Evolutionary conservation across 2,329 filamentous ascomycete genomes (phyloP).

Genomic region (Talaromyces amestolkiae): DNA sequence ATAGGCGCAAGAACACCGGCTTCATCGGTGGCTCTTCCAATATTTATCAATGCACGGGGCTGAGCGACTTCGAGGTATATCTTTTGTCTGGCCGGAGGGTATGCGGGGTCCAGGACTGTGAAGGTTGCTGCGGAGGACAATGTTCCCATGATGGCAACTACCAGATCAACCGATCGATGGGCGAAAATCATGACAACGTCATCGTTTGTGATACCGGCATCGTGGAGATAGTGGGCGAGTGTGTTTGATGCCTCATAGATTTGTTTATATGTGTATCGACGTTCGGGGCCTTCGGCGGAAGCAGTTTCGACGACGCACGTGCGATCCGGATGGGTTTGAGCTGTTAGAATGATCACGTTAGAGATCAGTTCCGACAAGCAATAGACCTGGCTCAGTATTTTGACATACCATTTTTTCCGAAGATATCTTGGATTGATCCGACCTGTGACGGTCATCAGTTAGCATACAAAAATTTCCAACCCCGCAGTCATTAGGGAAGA

Average conservation of each 20-base stretch:
- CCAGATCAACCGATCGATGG: slow-evolving; percentile 74
- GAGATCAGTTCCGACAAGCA: neutral
- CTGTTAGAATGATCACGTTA: slow-evolving; percentile 7
- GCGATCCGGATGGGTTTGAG: slow-evolving; percentile 65
- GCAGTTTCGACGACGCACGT: slow-evolving; percentile 67
- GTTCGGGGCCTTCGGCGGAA: slow-evolving; percentile 51
- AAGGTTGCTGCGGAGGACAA: slow-evolving; percentile 52
- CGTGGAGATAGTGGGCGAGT: slow-evolving; percentile 73
- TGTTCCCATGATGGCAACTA: slow-evolving; percentile 77
- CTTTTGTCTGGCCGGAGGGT: slow-evolving; percentile 76
- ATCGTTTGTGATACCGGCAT: slow-evolving; percentile 69
- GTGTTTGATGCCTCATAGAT: slow-evolving; percentile 82
- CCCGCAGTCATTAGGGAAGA: neutral
- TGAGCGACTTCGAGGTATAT: slow-evolving; percentile 79
- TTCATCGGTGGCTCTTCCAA: slow-evolving; percentile 69
- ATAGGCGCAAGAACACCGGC: slow-evolving; percentile 60
- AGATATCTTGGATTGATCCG: slow-evolving; percentile 47
- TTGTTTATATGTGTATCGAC: slow-evolving; percentile 77
- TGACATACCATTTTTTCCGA: slow-evolving; percentile 42
- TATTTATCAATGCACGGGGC: slow-evolving; percentile 69
- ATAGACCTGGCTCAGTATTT: neutral
- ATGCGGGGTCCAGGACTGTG: slow-evolving; percentile 71
- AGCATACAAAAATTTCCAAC: slow-evolving; percentile 1
- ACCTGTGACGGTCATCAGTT: slow-evolving; percentile 5
- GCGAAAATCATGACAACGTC: slow-evolving; percentile 95